Conservation (phyloP, 1,284 basidiomycete genomes). For the Puccinia brachypodii region DNA sequence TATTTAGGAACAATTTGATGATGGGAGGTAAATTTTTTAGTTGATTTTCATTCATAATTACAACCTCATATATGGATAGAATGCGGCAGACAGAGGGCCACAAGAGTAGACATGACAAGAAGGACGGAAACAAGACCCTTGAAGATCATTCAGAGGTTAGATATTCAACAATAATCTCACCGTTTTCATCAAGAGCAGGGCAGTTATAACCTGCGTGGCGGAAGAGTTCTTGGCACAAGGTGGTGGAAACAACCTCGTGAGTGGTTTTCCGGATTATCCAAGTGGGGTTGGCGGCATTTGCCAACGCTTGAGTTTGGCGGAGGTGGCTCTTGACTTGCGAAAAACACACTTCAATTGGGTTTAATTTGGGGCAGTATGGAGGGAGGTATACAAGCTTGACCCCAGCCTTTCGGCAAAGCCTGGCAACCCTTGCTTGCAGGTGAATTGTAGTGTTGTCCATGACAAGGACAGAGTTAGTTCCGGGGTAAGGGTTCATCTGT, state of each 20-base stretch:
- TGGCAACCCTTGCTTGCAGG: neutral
- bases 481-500: slow-evolving; percentile 1
- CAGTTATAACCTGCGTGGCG: neutral
- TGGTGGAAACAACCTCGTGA: neutral
- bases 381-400: slow-evolving; percentile 5
- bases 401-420: neutral
- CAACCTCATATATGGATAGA: no score
- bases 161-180: neutral
- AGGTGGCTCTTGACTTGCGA: neutral
- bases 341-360: slow-evolving; percentile 16
- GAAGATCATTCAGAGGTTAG: neutral
- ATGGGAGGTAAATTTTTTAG: no score
- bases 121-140: neutral
- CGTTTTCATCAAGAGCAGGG: neutral
- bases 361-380: slow-evolving; percentile 13
- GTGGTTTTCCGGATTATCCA: neutral
- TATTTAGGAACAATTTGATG: no score
- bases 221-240: neutral
- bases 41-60: no score
- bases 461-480: neutral
- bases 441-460: slow-evolving; percentile 14
- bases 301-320: neutral
- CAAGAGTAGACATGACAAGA: no score
- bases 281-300: neutral
- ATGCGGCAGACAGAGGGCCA: no score